A percentile compares a stretch with the other conserved stretches of the same genome.
These are phyloP conservation scores for Nicotiana rustica DNA, from an alignment of 305 asterid species.

Conservation along the genomic window DNA sequence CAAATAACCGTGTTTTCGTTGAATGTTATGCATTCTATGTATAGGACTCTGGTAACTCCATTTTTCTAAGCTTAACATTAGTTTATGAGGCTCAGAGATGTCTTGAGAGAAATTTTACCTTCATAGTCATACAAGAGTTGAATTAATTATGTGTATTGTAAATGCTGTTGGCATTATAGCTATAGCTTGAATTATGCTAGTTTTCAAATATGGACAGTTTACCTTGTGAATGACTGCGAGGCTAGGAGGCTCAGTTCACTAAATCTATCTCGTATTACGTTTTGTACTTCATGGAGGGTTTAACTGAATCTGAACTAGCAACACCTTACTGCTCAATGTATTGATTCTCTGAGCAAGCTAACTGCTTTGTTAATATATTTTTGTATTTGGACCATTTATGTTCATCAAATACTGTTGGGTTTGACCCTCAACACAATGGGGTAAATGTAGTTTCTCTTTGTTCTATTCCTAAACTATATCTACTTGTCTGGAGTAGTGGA, in stretches of 20 bases:
- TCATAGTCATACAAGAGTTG: slow-evolving; percentile 12
- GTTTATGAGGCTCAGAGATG: slow-evolving; percentile 30
- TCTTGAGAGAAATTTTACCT: slow-evolving; percentile 22
- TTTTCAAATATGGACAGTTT: slow-evolving; percentile 13
- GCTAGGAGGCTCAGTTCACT: slow-evolving; percentile 12
- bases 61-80: slow-evolving; percentile 24
- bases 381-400: slow-evolving; percentile 27
- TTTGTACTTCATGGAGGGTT: background rate
- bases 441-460: slow-evolving; percentile 21
- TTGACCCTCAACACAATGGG: background rate
- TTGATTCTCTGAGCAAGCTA: slow-evolving; percentile 22
- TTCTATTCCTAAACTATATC: background rate
- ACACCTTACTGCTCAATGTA: background rate
- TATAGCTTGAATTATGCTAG: slow-evolving; percentile 22
- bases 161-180: slow-evolving; percentile 16
- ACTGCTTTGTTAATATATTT: background rate
- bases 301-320: slow-evolving; percentile 11
- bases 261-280: slow-evolving; percentile 19
- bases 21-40: slow-evolving; percentile 9
- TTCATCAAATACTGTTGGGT: slow-evolving; percentile 19
- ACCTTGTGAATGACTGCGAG: background rate
- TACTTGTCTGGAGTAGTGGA: background rate
- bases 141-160: background rate
- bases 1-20: slow-evolving; percentile 18
- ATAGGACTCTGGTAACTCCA: slow-evolving; percentile 4